phyloP scores from a whole-genome alignment of 129 eudicot species.

The carrot (Daucus carota) region DNA sequence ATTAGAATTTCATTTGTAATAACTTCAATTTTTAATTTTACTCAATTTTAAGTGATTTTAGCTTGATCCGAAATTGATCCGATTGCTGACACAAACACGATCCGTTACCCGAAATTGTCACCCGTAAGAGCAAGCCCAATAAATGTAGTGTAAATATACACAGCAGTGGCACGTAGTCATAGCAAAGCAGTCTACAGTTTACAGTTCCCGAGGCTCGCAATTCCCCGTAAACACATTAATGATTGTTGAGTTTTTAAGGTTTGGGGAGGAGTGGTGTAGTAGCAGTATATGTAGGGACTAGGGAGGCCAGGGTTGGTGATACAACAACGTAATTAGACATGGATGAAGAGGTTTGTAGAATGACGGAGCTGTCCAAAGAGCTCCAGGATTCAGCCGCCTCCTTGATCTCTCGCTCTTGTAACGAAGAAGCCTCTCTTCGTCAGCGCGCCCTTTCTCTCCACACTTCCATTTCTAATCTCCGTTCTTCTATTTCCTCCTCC shows the following conservation, averaged over 20 bases:
- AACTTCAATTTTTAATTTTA: too few species aligned
- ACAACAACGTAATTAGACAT: neutral
- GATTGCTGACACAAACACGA: too few species aligned
- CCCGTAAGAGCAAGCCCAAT: too few species aligned
- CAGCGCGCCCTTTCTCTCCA: conserved; percentile 55
- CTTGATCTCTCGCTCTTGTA: conserved; percentile 46
- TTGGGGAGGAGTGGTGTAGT: too few species aligned
- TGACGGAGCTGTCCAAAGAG: conserved; percentile 68
- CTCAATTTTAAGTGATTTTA: too few species aligned
- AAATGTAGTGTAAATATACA: neutral
- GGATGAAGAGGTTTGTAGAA: conserved; percentile 47
- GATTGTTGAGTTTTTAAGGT: too few species aligned
- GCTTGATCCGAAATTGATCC: too few species aligned
- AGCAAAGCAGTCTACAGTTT: neutral
- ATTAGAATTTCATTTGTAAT: too few species aligned
- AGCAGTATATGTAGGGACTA: too few species aligned
- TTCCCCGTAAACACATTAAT: neutral
- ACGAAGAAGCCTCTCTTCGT: conserved; percentile 64
- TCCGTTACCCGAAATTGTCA: too few species aligned
- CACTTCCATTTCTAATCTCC: conserved; percentile 36
- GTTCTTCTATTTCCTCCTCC: conserved; percentile 33
- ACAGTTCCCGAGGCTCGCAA: conserved; percentile 1
- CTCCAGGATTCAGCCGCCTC: conserved; percentile 69
- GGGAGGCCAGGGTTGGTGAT: too few species aligned
- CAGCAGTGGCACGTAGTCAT: neutral